Evolutionary conservation across 169 alveolate species (phyloP).

Genomic region (Cyclospora cayetanensis): DNA sequence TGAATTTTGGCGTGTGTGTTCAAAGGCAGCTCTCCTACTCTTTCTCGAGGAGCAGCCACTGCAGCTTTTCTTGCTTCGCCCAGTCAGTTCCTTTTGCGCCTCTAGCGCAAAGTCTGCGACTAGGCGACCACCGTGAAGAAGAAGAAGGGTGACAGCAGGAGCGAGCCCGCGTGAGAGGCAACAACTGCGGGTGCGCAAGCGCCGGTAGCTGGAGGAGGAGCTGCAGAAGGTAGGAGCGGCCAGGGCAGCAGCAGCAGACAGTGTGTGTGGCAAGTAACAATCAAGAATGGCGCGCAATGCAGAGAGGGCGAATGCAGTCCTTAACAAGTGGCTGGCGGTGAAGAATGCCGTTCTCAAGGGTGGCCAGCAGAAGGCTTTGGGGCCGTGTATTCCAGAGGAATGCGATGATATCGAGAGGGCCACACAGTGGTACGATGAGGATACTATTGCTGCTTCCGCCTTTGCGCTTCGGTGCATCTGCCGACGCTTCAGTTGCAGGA

Average conservation of each 20-base stretch:
- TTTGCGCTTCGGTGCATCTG: background rate
- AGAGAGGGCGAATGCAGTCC: slow-evolving; percentile 79
- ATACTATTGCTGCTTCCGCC: background rate
- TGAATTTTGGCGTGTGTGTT: too few species aligned
- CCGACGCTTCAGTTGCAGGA: background rate
- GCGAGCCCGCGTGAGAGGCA: too few species aligned
- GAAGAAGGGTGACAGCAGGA: too few species aligned
- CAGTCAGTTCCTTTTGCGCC: too few species aligned
- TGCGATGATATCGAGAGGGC: slow-evolving; percentile 73
- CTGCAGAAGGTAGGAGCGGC: background rate
- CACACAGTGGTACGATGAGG: slow-evolving; percentile 74
- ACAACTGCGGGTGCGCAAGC: too few species aligned
- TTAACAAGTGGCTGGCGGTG: slow-evolving; percentile 80
- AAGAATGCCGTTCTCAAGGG: slow-evolving; percentile 74
- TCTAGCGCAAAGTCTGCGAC: too few species aligned
- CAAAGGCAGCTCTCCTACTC: too few species aligned
- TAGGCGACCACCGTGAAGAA: too few species aligned
- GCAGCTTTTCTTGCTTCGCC: too few species aligned
- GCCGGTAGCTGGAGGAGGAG: too few species aligned
- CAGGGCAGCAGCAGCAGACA: background rate
- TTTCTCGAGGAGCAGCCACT: too few species aligned
- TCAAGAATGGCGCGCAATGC: slow-evolving; percentile 79
- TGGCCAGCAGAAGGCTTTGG: slow-evolving; percentile 65
- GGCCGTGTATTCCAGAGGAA: slow-evolving; percentile 71
- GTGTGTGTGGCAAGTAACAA: too few species aligned